A percentile compares a stretch with the other conserved stretches of the same genome.
Evolutionary conservation across 306 rosid species (phyloP).

Genomic region (Medicago lupulina): DNA sequence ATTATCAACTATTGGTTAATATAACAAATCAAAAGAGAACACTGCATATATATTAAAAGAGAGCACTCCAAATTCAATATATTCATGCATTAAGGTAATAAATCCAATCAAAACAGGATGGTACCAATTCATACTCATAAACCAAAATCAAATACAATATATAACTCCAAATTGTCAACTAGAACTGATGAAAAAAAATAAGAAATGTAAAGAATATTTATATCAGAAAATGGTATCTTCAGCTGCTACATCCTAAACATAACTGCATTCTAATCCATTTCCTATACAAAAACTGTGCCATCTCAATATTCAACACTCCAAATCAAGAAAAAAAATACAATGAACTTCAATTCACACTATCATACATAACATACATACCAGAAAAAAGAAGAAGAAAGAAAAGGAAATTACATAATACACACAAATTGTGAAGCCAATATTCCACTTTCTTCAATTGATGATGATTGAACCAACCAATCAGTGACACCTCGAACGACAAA

Average conservation of each 20-base stretch:
- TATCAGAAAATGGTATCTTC: background rate
- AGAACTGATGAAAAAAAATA: too few relatives aligned
- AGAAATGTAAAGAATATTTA: too few relatives aligned
- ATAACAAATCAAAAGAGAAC: background rate
- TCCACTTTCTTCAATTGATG: background rate
- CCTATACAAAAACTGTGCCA: background rate
- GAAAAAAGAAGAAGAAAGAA: background rate
- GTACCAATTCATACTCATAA: background rate
- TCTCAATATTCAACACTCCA: background rate
- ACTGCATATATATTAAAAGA: too few relatives aligned
- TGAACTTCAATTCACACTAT: background rate
- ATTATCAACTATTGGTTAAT: background rate
- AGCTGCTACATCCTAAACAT: background rate
- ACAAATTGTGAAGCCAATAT: background rate
- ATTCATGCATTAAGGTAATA: background rate
- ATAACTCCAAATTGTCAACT: background rate
- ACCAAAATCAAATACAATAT: background rate
- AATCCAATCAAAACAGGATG: background rate
- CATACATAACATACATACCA: background rate
- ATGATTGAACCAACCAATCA: background rate
- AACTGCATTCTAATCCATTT: background rate
- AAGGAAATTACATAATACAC: background rate
- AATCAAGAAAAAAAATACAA: background rate
- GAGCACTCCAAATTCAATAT: background rate
- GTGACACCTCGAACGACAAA: slow-evolving; percentile 9